Conservation (phyloP, 1,284 basidiomycete genomes). For the Wolfiporia cocos region DNA sequence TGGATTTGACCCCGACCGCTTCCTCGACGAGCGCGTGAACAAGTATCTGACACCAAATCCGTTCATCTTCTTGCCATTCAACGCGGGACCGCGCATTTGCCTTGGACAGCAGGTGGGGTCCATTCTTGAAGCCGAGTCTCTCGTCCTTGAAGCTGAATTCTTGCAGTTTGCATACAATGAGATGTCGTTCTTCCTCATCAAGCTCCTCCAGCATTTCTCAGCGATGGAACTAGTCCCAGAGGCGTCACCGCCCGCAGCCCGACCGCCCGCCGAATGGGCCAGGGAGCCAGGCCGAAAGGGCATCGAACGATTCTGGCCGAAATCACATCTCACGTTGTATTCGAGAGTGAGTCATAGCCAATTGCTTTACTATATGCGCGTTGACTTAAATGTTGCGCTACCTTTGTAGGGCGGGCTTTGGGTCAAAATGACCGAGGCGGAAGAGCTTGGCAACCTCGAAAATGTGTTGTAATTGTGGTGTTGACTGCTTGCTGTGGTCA, state of each 20-base stretch:
- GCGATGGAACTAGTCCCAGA: constrained; percentile 15
- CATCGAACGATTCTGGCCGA: constrained; percentile 9
- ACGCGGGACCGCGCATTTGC: constrained; percentile 50
- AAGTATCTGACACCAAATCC: constrained; percentile 48
- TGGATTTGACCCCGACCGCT: constrained; percentile 53
- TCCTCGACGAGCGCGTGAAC: constrained; percentile 42
- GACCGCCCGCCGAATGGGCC: constrained; percentile 11
- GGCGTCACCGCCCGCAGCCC: constrained; percentile 5
- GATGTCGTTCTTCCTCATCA: constrained; percentile 12
- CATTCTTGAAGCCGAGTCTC: not conserved
- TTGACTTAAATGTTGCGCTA: not conserved
- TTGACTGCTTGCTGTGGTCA: too few species aligned
- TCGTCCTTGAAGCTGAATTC: not conserved
- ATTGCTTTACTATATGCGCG: not conserved
- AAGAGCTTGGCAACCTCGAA: not conserved
- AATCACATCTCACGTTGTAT: constrained; percentile 13
- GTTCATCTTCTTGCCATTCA: constrained; percentile 55
- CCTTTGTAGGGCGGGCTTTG: constrained; percentile 6
- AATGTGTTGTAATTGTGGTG: too few species aligned
- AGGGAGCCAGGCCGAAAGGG: constrained; percentile 5
- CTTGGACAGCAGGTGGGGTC: constrained; percentile 44
- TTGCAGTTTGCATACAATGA: constrained; percentile 8
- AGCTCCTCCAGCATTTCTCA: constrained; percentile 8
- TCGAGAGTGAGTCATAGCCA: not conserved
- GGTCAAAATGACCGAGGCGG: constrained; percentile 8